Evolutionary conservation across 768 basidiomycete species (phyloP), one percentile per base, ranked within the genome.

Genomic region (Lentinula sp.): DNA sequence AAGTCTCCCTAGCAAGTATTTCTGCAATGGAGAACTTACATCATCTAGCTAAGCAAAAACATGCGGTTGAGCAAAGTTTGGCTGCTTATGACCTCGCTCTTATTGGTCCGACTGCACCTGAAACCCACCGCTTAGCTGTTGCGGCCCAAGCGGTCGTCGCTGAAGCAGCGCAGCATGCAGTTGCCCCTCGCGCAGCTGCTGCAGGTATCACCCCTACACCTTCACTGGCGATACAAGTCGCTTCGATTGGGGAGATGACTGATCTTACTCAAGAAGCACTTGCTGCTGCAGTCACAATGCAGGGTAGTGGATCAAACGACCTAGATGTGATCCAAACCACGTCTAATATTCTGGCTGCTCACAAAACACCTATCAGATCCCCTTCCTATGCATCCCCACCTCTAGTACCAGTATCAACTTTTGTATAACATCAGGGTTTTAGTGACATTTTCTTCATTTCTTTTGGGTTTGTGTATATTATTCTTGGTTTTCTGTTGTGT

Each of bases 91-190:
- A 90, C 70, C 81, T 83, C 61, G 89, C 86, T 59, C 78, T 86
- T 48, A 80, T 80, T 23, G 85, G 83, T 37, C 79, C 82, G 48
- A 80, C 75, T 51, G 78, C 78, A 55, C 46, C 56, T 16, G 67
- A 82, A 63, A 78, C 76, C 73, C 72, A 86, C 68, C 72, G 83
- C 67, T 78, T 92, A 61, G 89, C 88, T 5, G 85, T 84, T 11
- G 91, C 90, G 4, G 91, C 89, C 16, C 88, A 90, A 66, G 85
- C 90, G 62, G 87, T 93, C 60, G 91, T 93, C 50, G 78, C 91
- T 37, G 85, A 89, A 67, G 91, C 91, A 31, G 91, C 91, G 28
- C 86, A 91, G 68, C 82, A 87, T 15, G 79, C 80, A 5, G 75
- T 81, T 39, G 80, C 80, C 37, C 78, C 81, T 68, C 77, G 77